Evolutionary conservation across 164 flowering plant genomes (phyloP), one percentile per base, ranked within the genome.

Genomic region (Santalum album): DNA sequence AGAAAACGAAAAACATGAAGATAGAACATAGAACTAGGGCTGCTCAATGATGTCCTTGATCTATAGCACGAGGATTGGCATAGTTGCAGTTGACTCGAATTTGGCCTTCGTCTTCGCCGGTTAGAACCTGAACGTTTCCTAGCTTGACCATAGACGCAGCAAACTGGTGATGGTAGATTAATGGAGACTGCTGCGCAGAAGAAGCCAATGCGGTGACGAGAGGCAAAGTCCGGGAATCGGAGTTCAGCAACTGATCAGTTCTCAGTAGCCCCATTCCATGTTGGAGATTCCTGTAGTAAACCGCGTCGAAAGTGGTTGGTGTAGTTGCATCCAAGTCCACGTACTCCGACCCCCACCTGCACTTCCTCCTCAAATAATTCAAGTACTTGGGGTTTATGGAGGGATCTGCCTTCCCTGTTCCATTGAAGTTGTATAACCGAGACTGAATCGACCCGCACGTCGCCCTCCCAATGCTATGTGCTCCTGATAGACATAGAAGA

Each of bases 401-500:
- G 0, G 86, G 71, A 49, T 80, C 89, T 0, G 86, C 59, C 34
- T 65, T 69, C 11, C 70, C 60, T 5, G 45, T 42, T 7, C 45
- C 16, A 2, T 15, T 36, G 45, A 42, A 42, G 78, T 87, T 85
- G 88, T 92, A 92, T 2, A 92, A 84, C 70, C 99, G 83, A 56
- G 85, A 94, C 79, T 94, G 80, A 80, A 92, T 83, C 62, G 77
- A 72, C 17, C 87, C 76, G 76, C 99, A 92, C 54, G 96, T 69
- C 9, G 99, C 49, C 46, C 76, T 65, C 50, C 99, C 99, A 0
- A 92, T 85, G 20, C 96, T 92, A 78, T 92, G 99, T 10, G 15
- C 16, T 10, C 40, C 40, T 36, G 40, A n/a, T n/a, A n/a, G n/a
- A n/a, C n/a, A n/a, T n/a, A n/a, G n/a, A n/a, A n/a, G n/a, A n/a